These are phyloP conservation scores for Alternaria burnsii DNA, from an alignment of 2,329 filamentous ascomycete species.

Conservation along the genomic window DNA sequence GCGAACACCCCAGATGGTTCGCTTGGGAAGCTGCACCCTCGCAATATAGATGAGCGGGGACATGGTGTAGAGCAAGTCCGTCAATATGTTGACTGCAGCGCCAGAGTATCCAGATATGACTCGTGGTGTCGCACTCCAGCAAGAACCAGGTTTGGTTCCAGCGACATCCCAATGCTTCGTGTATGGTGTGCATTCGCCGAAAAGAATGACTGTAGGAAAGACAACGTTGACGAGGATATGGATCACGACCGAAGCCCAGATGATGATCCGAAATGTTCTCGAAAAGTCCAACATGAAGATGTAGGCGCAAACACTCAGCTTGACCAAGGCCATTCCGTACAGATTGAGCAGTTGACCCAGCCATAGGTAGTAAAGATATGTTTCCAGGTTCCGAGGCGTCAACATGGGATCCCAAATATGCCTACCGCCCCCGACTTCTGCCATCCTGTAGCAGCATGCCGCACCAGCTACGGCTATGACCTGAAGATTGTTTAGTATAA, in stretches of 20 bases:
- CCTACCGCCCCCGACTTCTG: conserved; percentile 28
- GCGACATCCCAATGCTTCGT: conserved; percentile 34
- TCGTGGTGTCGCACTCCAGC: conserved; percentile 33
- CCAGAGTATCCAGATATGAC: conserved; percentile 40
- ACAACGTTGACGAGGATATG: conserved; percentile 35
- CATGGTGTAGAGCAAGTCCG: conserved; percentile 36
- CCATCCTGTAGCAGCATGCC: conserved; percentile 30
- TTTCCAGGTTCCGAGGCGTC: conserved; percentile 27
- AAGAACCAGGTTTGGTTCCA: conserved; percentile 30
- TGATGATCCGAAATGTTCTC: conserved; percentile 28
- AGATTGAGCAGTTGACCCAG: conserved; percentile 35
- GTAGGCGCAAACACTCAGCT: conserved; percentile 40
- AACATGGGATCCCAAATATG: conserved; percentile 38
- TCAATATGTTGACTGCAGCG: conserved; percentile 36
- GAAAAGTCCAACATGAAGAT: conserved; percentile 40
- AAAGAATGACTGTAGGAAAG: conserved; percentile 32
- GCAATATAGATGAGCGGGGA: conserved; percentile 36
- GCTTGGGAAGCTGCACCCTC: conserved; percentile 33
- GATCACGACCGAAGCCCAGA: conserved; percentile 32
- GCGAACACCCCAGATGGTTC: conserved; percentile 38
- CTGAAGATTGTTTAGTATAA: conserved; percentile 19
- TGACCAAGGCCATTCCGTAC: conserved; percentile 40
- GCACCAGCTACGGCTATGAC: conserved; percentile 32
- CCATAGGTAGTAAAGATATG: conserved; percentile 33
- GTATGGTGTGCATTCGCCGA: conserved; percentile 35